Evolutionary conservation across 2,329 filamentous ascomycete species (phyloP).

Genomic region (Exophiala phaeomuriformis): DNA sequence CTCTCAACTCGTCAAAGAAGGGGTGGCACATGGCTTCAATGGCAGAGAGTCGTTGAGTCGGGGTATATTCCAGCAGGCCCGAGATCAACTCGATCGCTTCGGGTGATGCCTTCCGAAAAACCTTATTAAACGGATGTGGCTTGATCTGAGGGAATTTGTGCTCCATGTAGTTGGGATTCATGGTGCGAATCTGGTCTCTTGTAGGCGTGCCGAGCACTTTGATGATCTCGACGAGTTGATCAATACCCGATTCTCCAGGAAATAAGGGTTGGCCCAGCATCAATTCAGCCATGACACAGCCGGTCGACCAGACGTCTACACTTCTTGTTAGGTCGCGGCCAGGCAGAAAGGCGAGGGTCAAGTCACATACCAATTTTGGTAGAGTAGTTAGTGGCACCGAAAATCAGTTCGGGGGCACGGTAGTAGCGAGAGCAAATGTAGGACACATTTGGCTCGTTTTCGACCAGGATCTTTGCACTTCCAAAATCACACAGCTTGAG

Average conservation of each 20-base stretch:
- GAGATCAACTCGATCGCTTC: conserved; percentile 95
- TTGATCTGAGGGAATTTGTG: conserved; percentile 99
- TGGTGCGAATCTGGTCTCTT: conserved; percentile 94
- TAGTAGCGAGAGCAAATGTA: conserved; percentile 99
- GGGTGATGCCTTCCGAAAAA: conserved; percentile 90
- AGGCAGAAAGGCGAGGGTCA: conserved; percentile 4
- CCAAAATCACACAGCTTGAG: conserved; percentile 98
- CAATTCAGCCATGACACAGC: conserved; percentile 97
- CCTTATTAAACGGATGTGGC: conserved; percentile 97
- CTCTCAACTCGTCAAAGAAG: conserved; percentile 94
- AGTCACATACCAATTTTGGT: conserved; percentile 86
- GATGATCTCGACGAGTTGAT: conserved; percentile 98
- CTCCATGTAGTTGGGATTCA: conserved; percentile 99
- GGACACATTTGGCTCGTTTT: conserved; percentile 98
- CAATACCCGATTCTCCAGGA: conserved; percentile 95
- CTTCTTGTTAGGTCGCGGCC: conserved; percentile 6
- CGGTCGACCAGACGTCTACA: conserved; percentile 98
- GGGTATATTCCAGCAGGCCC: conserved; percentile 89
- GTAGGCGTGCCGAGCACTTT: conserved; percentile 96
- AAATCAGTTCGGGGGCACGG: conserved; percentile 93
- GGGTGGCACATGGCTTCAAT: conserved; percentile 97
- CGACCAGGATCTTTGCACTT: conserved; percentile 95
- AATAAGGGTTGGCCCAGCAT: conserved; percentile 98
- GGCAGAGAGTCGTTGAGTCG: conserved; percentile 85
- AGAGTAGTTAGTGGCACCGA: conserved; percentile 97